Evolutionary conservation across 768 basidiomycete species (phyloP).

Genomic region (Atractiella rhizophila): DNA sequence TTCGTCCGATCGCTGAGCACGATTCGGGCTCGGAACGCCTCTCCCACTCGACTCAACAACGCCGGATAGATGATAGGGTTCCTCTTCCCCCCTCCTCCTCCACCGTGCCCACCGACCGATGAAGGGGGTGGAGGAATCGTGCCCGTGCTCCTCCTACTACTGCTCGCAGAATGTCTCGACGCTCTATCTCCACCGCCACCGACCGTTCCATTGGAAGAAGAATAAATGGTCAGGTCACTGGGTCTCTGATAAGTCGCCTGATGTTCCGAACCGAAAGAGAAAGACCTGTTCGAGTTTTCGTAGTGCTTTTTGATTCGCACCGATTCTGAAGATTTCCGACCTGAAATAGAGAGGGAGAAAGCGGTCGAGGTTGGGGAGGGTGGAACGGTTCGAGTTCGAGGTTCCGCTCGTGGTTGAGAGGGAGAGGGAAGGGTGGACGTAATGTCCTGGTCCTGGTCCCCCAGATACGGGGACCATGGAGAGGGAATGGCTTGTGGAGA

Average conservation of each 20-base stretch:
- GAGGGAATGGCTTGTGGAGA: no score
- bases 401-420: no score
- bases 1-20: constrained; percentile 53
- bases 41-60: constrained; percentile 73
- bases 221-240: not conserved
- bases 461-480: no score
- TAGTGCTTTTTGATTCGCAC: no score
- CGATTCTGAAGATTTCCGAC: no score
- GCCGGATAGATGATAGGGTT: constrained; percentile 85
- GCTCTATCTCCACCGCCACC: not conserved
- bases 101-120: not conserved
- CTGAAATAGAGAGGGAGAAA: no score
- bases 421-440: no score
- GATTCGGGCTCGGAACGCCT: constrained; percentile 69
- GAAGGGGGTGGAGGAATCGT: not conserved
- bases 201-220: not conserved
- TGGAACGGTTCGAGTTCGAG: no score
- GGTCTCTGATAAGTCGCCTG: not conserved
- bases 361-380: no score
- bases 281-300: no score
- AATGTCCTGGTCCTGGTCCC: no score
- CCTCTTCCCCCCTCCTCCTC: not conserved
- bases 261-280: no score
- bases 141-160: not conserved
- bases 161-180: not conserved